Evolutionary conservation across 345 rosid genomes (phyloP), one percentile per base, ranked within the genome.

Genomic region (Trapa incisa): DNA sequence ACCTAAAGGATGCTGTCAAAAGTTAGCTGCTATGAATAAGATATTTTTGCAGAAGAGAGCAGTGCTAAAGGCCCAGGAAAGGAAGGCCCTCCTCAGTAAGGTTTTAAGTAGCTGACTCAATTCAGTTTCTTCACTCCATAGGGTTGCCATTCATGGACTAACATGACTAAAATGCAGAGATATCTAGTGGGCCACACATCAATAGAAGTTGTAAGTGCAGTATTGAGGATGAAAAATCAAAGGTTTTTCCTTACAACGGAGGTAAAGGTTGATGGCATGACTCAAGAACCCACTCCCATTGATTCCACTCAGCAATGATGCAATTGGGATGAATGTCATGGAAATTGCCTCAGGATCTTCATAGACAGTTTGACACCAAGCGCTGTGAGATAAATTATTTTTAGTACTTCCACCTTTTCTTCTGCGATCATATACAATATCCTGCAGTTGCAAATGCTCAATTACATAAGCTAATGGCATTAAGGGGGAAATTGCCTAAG

Each of bases 181-280:
- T 53, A 17, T 53, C 32, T 32, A 53, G 8, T n/a, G 6, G 32
- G 2, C 29, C 33, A 53, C 2, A 2, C 58, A 53, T n/a, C 32
- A n/a, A 53, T 17, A 53, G 22, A 54, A 54, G 32, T 2, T 54
- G 11, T n/a, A 52, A 16, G n/a, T 54, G 35, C 60, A 54, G n/a
- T 54, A 54, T 35, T 54, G 35, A 4, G 22, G 9, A 54, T 11
- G 9, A 66, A 50, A n/a, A 37, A 29, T 22, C 29, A 48, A 52
- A 42, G 48, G 35, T 56, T 32, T 56, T 6, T 33, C 11, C 76
- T 79, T 67, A 82, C 85, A 82, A 57, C 83, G 75, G 66, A 82
- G 69, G 56, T 82, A 82, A 17, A 82, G 83, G 78, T 82, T 82
- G 52, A 82, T 82, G n/a, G 83, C 85, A 69, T 82, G 85, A 72